Evolutionary conservation across 208 protist species (phyloP).

Genomic region (Phytomonas sp.): DNA sequence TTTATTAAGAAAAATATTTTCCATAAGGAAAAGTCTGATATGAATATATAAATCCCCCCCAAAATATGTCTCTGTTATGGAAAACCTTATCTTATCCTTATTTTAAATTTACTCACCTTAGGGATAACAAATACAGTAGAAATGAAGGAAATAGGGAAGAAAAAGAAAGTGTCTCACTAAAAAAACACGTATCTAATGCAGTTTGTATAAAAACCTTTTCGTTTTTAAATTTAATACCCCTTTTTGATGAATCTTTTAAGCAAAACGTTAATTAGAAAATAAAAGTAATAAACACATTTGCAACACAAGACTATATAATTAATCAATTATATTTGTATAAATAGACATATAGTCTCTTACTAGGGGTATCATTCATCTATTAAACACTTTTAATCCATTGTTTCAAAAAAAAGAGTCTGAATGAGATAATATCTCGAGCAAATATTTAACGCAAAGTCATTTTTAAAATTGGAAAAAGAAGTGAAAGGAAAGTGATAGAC

Average conservation of each 20-base stretch:
- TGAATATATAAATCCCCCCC: not conserved
- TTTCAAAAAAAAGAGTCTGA: not conserved
- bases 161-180: constrained; percentile 5
- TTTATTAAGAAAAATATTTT: constrained; percentile 4
- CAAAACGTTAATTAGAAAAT: not conserved
- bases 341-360: not conserved
- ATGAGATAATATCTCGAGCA: not conserved
- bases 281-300: not conserved
- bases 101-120: not conserved
- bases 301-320: not conserved
- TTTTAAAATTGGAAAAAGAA: not conserved
- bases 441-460: not conserved
- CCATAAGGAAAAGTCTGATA: constrained; percentile 7
- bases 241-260: not conserved
- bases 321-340: not conserved
- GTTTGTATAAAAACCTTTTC: not conserved
- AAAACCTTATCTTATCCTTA: not conserved
- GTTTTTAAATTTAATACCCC: not conserved
- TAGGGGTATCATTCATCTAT: not conserved
- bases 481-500: not conserved
- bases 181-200: not conserved
- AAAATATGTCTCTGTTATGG: not conserved
- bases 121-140: not conserved
- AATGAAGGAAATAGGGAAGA: constrained; percentile 1
- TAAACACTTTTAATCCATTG: not conserved